These are phyloP conservation scores for Tilletia indica DNA, from an alignment of 1,284 basidiomycete species.

Conservation along the genomic window DNA sequence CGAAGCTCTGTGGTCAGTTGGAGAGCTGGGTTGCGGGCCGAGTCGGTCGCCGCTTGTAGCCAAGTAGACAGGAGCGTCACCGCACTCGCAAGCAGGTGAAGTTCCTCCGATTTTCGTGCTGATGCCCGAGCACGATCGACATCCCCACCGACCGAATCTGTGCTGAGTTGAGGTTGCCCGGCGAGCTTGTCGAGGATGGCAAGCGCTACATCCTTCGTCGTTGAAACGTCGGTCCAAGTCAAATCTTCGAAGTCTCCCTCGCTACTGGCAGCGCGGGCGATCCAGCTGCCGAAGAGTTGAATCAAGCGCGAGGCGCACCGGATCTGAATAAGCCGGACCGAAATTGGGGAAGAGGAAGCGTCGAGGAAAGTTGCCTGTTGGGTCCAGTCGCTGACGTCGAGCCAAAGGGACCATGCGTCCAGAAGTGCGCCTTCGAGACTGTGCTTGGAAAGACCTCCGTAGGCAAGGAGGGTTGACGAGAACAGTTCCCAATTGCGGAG, in stretches of 20 bases:
- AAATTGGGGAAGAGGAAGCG: background rate
- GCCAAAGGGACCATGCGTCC: constrained; percentile 14
- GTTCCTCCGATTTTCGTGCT: background rate
- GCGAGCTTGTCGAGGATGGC: background rate
- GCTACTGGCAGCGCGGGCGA: background rate
- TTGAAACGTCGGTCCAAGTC: background rate
- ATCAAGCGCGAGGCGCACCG: background rate
- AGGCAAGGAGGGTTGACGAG: background rate
- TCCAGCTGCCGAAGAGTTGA: constrained; percentile 9
- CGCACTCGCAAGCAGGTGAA: background rate
- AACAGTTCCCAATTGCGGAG: background rate
- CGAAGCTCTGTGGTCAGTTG: background rate
- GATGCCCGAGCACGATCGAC: background rate
- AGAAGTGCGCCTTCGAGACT: constrained; percentile 3
- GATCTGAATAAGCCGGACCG: background rate
- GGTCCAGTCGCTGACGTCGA: background rate
- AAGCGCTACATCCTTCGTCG: background rate
- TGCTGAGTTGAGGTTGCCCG: background rate
- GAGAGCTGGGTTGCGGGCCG: background rate
- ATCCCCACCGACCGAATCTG: background rate
- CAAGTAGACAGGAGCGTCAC: background rate
- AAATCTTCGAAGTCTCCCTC: constrained; percentile 3
- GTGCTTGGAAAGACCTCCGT: constrained; percentile 7
- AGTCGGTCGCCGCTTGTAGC: constrained; percentile 2
- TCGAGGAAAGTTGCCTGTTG: background rate